Base-by-base conservation (phyloP, 139 green algal species). In the Chlorella sorokiniana region DNA sequence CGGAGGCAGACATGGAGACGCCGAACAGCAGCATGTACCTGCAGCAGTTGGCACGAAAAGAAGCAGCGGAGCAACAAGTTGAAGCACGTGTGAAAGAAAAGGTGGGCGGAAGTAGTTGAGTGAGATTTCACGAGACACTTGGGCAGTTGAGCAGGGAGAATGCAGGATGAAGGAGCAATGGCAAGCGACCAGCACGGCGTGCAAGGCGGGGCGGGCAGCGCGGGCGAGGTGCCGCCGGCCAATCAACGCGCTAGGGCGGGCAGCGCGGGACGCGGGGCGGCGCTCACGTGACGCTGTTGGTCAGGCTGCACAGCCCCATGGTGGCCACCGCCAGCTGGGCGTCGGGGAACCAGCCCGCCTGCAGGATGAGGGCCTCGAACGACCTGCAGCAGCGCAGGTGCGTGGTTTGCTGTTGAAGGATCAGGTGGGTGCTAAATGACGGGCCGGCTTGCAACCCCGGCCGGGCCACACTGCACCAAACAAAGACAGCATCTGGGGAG, bases 341-440 rank as follows among this genome's bases (percentile, higher is more conserved):
- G 4, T 69, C 73, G 25, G 38, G 27, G 23, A 80, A 40, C 73
- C 73, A 80, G 37, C 73, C 73, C 4, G 73, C 40, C 54, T 68
- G 63, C 45, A 80, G 62, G 38, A 80, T 69, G 54, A 80, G 54
- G 22, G 41, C 41, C 73, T 80, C 73, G 54, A 70, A 80, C 8
- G 73, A 54, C 73, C 73, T 16, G 68, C 40, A 18, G 67, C 40
- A 56, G 40, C 67, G 35, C 16, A n/a, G 11, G 35, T 45, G 14
- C 9, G 18, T 42, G 31, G n/a, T 20, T 11, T 8, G 8, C 8
- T 20, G 7, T 29, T 31, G 8, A 23, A 45, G 64, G 6, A 3
- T 4, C 20, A 51, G 40, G 40, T 2, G 40, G 25, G 37, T 27
- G 9, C 0, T 6, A n/a, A n/a, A n/a, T n/a, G n/a, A n/a, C n/a